Evolutionary conservation across 768 basidiomycete genomes (phyloP).

Genomic region (Botryobasidium botryosum): DNA sequence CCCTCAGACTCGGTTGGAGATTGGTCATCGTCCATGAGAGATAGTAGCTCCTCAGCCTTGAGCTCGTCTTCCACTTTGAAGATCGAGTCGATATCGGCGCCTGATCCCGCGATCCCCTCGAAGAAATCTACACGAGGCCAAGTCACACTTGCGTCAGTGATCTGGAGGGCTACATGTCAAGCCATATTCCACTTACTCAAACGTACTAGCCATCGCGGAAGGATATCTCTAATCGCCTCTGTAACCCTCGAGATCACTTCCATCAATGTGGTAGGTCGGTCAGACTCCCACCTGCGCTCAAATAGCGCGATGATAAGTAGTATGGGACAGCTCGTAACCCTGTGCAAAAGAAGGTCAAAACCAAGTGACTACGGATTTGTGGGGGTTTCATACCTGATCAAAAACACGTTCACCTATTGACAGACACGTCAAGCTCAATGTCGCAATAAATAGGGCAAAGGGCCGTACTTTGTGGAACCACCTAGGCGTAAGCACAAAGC

Average conservation of each 20-base stretch:
- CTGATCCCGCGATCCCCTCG: constrained; percentile 58
- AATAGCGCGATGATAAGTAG: constrained; percentile 67
- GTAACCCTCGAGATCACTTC: constrained; percentile 52
- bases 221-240: constrained; percentile 52
- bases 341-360: constrained; percentile 16
- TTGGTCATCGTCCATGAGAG: neutral
- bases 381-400: constrained; percentile 58
- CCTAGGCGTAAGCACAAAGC: constrained; percentile 72
- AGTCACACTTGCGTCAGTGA: neutral
- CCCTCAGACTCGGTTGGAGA: neutral
- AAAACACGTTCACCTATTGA: constrained; percentile 73
- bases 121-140: constrained; percentile 41
- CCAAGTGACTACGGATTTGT: constrained; percentile 1
- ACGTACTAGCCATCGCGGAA: constrained; percentile 61
- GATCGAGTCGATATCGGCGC: constrained; percentile 61
- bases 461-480: constrained; percentile 88
- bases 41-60: constrained; percentile 11
- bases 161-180: neutral
- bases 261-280: constrained; percentile 45
- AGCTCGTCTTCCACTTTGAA: constrained; percentile 64
- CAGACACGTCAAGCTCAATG: constrained; percentile 11
- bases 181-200: constrained; percentile 61
- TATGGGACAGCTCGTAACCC: constrained; percentile 71
- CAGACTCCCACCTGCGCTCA: constrained; percentile 65
- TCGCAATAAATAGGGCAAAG: constrained; percentile 12